Base-by-base conservation (phyloP, 352 stramenopile species). In the Phytopythium montanum region DNA sequence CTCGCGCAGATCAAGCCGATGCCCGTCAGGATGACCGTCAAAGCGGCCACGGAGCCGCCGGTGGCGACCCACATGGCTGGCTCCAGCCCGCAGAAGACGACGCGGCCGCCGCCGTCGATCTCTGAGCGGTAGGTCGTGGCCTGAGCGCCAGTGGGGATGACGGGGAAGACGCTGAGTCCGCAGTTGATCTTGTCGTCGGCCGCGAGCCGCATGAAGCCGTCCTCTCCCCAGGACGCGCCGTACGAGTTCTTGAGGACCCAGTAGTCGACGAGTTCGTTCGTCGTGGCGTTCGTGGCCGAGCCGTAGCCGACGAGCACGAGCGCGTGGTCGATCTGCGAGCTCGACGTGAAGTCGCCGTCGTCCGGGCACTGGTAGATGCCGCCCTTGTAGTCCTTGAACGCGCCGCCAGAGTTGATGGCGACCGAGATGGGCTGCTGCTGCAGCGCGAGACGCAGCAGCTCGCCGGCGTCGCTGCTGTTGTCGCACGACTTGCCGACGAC, bases 191-290 rank as follows among this genome's bases (percentile, higher is more conserved):
- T 89, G 12, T 68, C 65, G 67, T 94, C 85, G 34, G 76, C 78
- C 42, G 75, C 73, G 42, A 94, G 66, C 18, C 76, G 61, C 34
- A 92, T 36, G 59, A 86, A 92, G 9, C 85, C 79, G 45, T 86
- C 78, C 31, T 90, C 77, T 7, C 84, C 81, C 85, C 85, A 94
- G 23, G 74, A 75, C 18, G 67, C 61, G 5, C 78, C 71, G 71
- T 94, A 94, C 60, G 81, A 94, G 69, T 94, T 94, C 61, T 94
- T 94, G 21, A 94, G 59, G 42, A 92, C 80, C 85, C 85, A 92
- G 42, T 87, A 94, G 44, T 88, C 64, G 3, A 65, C 65, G 56
- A 73, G 44, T 42, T 70, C 54, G 23, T 76, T 75, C 3, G 13
- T 62, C 46, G 56, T 42, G 29, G 38, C 61, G 62, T 64, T 39